phyloP scores from a whole-genome alignment of 768 basidiomycete species.

The Xerocomus spinulosus region DNA sequence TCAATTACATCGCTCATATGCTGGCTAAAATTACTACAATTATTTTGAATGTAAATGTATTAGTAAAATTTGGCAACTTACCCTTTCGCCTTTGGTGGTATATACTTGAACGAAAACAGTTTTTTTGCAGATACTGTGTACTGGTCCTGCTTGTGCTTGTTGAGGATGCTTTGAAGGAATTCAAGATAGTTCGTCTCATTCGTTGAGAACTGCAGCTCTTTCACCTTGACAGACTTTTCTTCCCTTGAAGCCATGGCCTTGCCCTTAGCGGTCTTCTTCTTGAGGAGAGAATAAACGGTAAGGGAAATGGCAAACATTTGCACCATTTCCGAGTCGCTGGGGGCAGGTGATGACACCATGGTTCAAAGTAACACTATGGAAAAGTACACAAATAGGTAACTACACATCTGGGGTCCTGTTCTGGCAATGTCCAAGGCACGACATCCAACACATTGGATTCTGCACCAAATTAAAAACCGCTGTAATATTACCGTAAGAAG shows the following conservation, averaged over 20 bases:
- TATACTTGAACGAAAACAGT: conserved; percentile 9
- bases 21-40: not conserved
- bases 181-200: not conserved
- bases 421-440: too few species aligned
- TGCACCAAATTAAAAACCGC: too few species aligned
- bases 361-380: too few species aligned
- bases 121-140: conserved; percentile 21
- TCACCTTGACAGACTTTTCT: conserved; percentile 5
- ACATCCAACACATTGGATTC: too few species aligned
- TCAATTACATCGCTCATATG: conserved; percentile 1
- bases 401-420: too few species aligned
- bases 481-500: too few species aligned
- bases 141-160: conserved; percentile 9
- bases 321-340: too few species aligned
- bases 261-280: not conserved
- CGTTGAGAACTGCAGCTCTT: not conserved
- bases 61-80: not conserved
- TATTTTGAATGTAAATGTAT: not conserved
- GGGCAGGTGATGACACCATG: too few species aligned
- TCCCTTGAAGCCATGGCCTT: not conserved
- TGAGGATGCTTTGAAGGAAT: conserved; percentile 6
- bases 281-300: not conserved
- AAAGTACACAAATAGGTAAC: too few species aligned
- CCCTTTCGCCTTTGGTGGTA: conserved; percentile 4
- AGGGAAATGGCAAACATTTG: not conserved